Base-by-base conservation (phyloP, 257 asterid species). In the Thymus mandschuricus region DNA sequence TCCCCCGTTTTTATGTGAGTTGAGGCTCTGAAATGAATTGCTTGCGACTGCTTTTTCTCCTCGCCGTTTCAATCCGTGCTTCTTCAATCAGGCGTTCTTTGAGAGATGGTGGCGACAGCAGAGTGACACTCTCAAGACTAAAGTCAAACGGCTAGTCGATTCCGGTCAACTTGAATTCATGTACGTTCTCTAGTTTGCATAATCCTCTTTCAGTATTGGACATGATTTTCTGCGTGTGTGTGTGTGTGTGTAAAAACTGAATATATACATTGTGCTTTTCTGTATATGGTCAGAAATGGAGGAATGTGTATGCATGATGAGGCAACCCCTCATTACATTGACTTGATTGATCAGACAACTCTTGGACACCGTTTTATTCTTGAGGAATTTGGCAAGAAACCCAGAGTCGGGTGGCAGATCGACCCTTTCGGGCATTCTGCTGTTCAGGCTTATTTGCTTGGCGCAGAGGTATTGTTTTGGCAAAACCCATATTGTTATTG, bases 241-340 rank as follows among this genome's bases (percentile, higher is more conserved):
- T 21, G 21, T 21, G 21, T 21, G 21, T 21, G 21, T 21, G 21
- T 21, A 21, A 35, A 35, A 35, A 46, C 51, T 46, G 51, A 46
- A 46, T 10, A 46, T 48, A 48, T 15, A 51, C 38, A 34, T 61
- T 43, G 31, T 58, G 58, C 49, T 54, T 6, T 21, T 71, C 50
- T 48, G 41, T 65, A 65, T 38, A 4, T 52, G 64, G 62, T 76
- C 79, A 89, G 96, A 82, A 89, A 89, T 69, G 96, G 96, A 64
- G 96, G 89, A 28, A 87, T 87, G 92, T 89, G 96, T 72, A 89
- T 89, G 96, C 96, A 89, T 76, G 96, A 89, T 60, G 96, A 89
- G 85, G 96, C 96, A 33, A 82, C 96, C 34, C 87, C 95, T 5
- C 96, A 89, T 66, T 89, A 89, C 80, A 81, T 89, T 60, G 96